These are phyloP conservation scores for Aspergillus sparsus DNA, from an alignment of 495 filamentous ascomycete genomes.

Conservation along the genomic window DNA sequence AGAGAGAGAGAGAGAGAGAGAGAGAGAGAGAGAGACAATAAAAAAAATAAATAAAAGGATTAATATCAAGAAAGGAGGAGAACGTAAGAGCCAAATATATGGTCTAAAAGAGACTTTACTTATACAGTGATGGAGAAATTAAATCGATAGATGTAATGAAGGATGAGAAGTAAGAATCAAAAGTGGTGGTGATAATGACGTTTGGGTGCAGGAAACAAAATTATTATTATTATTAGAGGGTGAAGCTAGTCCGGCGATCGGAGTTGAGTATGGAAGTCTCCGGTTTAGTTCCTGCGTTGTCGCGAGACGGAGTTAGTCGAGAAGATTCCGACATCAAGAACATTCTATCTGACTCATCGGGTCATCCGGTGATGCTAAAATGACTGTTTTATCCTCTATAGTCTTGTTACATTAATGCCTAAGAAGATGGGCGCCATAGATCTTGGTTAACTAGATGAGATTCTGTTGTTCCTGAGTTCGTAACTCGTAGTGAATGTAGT, in stretches of 20 bases:
- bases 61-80: no score
- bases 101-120: no score
- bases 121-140: no score
- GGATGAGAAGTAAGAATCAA: no score
- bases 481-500: neutral
- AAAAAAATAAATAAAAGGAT: neutral
- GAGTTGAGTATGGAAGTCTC: conserved; percentile 11
- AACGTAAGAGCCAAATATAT: no score
- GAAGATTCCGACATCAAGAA: neutral
- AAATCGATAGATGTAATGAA: no score
- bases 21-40: neutral
- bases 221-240: neutral
- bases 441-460: no score
- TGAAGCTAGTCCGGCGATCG: conserved; percentile 1
- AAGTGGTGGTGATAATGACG: conserved; percentile 9
- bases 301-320: conserved; percentile 6
- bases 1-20: neutral
- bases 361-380: neutral
- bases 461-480: neutral
- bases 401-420: no score
- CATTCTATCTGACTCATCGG: neutral
- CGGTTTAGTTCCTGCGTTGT: conserved; percentile 1
- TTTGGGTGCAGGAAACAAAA: conserved; percentile 1
- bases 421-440: no score
- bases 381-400: neutral